Evolutionary conservation across 2,329 filamentous ascomycete genomes (phyloP), one percentile per base, ranked within the genome.

Genomic region (Biscogniauxia marginata): DNA sequence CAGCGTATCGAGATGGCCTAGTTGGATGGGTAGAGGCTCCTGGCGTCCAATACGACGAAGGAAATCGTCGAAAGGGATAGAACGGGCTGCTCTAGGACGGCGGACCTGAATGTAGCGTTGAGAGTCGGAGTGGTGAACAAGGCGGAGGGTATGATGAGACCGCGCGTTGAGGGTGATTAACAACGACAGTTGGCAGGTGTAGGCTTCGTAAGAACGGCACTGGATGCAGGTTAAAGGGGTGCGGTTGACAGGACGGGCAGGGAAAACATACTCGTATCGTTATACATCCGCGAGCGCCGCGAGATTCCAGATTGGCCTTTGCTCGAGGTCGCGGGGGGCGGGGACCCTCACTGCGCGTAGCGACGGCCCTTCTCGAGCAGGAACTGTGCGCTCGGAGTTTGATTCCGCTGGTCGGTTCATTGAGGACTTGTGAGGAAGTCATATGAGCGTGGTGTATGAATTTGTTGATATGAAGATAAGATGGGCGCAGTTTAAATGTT

Each of bases 71-170:
- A 55, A 57, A 34, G 8, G 34, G 47, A 56, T 30, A n/a, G 13
- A 43, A 49, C 39, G 45, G 55, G 19, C 34, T 13, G 18, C 24
- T 13, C 22, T 49, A 5, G 55, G 55, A 25, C 13, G 39, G 24
- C 49, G 47, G 58, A 54, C 54, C 23, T 47, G 18, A 48, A 60
- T 58, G 34, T 5, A 45, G 16, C 46, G 48, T n/a, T 54, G 23
- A n/a, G 53, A 53, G 55, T 60, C 53, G 25, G 50, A 47, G 16
- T 56, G 55, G 20, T 11, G 30, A 48, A 60, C 39, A 23, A 54
- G 55, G 22, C 30, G 45, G 44, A 60, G 50, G 16, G 55, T 56
- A 21, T 50, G 43, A n/a, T 49, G 56, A 25, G 53, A 60, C 30
- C 24, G 39, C 24, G 58, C 24, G 4, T 56, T 22, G 44, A 60